Conservation (phyloP, 352 stramenopile genomes). For the Phytopythium montanum region DNA sequence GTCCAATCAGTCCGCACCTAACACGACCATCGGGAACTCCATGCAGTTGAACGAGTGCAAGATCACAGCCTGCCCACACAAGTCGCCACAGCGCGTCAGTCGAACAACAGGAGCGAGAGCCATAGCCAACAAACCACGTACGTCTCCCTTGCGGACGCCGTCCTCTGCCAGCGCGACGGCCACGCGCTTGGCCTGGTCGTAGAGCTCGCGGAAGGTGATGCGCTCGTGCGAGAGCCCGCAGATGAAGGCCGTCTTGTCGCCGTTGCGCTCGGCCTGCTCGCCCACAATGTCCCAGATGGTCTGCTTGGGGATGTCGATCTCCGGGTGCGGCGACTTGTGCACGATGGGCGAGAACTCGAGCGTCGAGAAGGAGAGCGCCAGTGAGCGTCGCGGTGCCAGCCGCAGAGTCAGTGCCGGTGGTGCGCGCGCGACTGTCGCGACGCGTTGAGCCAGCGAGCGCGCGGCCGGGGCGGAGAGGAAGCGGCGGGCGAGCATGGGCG, state of each 20-base stretch:
- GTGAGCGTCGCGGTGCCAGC: background rate
- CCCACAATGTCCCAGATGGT: slow-evolving; percentile 49
- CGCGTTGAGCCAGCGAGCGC: slow-evolving; percentile 5
- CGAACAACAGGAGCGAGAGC: too few relatives aligned
- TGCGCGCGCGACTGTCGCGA: slow-evolving; percentile 5
- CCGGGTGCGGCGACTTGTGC: slow-evolving; percentile 46
- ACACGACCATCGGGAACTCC: slow-evolving; percentile 50
- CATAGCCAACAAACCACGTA: slow-evolving; percentile 13
- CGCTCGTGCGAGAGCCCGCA: slow-evolving; percentile 47
- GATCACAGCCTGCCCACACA: slow-evolving; percentile 31
- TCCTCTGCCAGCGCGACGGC: slow-evolving; percentile 38
- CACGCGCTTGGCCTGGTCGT: slow-evolving; percentile 29
- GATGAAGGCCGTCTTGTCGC: slow-evolving; percentile 46
- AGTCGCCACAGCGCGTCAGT: background rate
- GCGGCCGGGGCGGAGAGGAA: slow-evolving; percentile 14
- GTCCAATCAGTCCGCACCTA: slow-evolving; percentile 32
- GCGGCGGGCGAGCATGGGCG: slow-evolving; percentile 25
- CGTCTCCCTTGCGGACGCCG: slow-evolving; percentile 45
- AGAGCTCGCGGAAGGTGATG: slow-evolving; percentile 43
- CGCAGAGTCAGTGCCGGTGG: background rate
- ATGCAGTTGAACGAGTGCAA: slow-evolving; percentile 71
- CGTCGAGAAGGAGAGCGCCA: background rate
- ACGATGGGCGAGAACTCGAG: slow-evolving; percentile 43
- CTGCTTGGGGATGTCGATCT: slow-evolving; percentile 43
- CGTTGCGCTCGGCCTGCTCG: slow-evolving; percentile 26